These are phyloP conservation scores for Mycosphaerella arachidis DNA, from an alignment of 2,329 filamentous ascomycete species.

Conservation along the genomic window DNA sequence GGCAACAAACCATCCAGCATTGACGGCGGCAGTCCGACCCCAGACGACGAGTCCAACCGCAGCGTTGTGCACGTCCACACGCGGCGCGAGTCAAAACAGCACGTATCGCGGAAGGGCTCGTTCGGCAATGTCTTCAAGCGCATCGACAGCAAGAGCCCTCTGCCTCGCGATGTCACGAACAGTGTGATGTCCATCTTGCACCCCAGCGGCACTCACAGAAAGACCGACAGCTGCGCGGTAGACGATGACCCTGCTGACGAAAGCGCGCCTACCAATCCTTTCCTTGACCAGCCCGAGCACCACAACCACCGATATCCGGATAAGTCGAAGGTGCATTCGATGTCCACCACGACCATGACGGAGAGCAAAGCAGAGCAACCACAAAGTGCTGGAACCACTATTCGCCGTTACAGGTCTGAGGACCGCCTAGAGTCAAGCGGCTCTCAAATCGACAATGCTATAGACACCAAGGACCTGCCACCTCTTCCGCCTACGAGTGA, in stretches of 20 bases:
- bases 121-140: constrained; percentile 30
- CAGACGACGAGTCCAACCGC: constrained; percentile 23
- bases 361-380: constrained; percentile 19
- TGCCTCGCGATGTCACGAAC: constrained; percentile 22
- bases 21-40: constrained; percentile 10
- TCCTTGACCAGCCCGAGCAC: constrained; percentile 17
- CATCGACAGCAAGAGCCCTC: constrained; percentile 24
- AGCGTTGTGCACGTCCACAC: constrained; percentile 13
- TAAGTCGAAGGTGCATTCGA: constrained; percentile 19
- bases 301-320: constrained; percentile 12
- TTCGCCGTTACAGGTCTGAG: constrained; percentile 16
- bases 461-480: constrained; percentile 10
- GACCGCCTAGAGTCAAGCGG: constrained; percentile 4
- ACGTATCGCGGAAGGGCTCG: constrained; percentile 28
- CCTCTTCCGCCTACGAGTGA: constrained; percentile 6
- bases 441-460: constrained; percentile 4
- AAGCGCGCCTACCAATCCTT: constrained; percentile 15
- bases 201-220: constrained; percentile 14
- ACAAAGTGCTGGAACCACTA: constrained; percentile 26
- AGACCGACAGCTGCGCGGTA: constrained; percentile 9
- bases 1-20: constrained; percentile 29
- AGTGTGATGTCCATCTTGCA: constrained; percentile 24
- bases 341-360: constrained; percentile 24
- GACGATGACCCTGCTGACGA: constrained; percentile 9
- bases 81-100: constrained; percentile 17